These are phyloP conservation scores for Aegilops umbellulata DNA, from an alignment of 176 grass and related monocot species.

Conservation along the genomic window DNA sequence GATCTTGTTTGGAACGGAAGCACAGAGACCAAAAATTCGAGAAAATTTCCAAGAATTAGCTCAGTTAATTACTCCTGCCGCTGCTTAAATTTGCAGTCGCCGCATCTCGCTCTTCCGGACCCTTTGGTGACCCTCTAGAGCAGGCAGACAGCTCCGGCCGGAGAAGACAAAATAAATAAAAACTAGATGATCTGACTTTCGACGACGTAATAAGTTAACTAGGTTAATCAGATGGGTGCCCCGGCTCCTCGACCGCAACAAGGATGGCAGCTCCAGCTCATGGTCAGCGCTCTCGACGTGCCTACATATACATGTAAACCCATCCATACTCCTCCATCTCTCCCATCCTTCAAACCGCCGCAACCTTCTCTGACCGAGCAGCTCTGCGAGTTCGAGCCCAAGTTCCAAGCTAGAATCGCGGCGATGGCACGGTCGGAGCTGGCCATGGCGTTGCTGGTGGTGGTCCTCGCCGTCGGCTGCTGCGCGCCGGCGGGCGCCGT, in stretches of 20 bases:
- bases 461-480: constrained; percentile 28
- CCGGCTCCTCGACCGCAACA: not conserved
- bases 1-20: too few species aligned
- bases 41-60: too few species aligned
- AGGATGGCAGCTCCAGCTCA: not conserved
- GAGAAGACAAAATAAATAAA: not conserved
- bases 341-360: not conserved
- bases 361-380: not conserved
- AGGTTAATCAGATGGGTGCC: not conserved
- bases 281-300: not conserved
- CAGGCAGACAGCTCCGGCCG: not conserved
- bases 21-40: too few species aligned
- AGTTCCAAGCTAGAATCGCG: not conserved
- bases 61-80: not conserved
- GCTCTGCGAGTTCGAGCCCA: not conserved
- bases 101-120: constrained; percentile 15
- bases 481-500: constrained; percentile 17
- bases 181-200: not conserved
- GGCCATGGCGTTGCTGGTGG: not conserved
- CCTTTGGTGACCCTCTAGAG: constrained; percentile 13
- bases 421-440: not conserved
- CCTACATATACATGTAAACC: not conserved
- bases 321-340: not conserved
- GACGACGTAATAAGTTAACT: not conserved
- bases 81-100: not conserved